phyloP scores from a whole-genome alignment of 2,329 filamentous ascomycete genomes.

The Alternaria ventricosa region DNA sequence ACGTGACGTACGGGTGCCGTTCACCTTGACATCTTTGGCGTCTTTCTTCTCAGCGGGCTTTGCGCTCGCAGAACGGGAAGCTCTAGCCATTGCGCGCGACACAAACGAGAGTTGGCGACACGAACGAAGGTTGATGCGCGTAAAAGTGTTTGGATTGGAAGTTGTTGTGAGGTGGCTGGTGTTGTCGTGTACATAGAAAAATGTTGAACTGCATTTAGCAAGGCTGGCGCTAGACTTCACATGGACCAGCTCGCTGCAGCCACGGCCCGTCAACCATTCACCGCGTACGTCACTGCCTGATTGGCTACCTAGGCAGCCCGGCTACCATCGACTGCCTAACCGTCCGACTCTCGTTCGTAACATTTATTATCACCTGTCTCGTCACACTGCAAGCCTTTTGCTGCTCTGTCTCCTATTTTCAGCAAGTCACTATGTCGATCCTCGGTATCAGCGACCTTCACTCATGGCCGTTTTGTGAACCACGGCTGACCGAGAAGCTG shows the following conservation, averaged over 20 bases:
- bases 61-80: constrained; percentile 38
- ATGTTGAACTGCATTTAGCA: constrained; percentile 22
- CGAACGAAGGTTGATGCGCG: constrained; percentile 21
- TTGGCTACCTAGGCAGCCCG: constrained; percentile 11
- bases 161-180: constrained; percentile 29
- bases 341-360: constrained; percentile 7
- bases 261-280: constrained; percentile 17
- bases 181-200: constrained; percentile 35
- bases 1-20: constrained; percentile 41
- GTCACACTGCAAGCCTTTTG: neutral
- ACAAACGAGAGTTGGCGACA: constrained; percentile 15
- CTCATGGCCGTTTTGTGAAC: neutral
- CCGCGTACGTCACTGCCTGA: constrained; percentile 19
- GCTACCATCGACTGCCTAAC: constrained; percentile 1
- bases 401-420: neutral
- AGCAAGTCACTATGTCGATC: neutral
- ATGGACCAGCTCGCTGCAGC: constrained; percentile 8
- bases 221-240: constrained; percentile 13
- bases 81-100: constrained; percentile 38
- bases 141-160: constrained; percentile 15
- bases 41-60: constrained; percentile 35
- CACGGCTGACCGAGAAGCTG: neutral
- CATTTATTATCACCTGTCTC: neutral
- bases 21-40: constrained; percentile 35
- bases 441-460: neutral